Evolutionary conservation across 306 rosid species (phyloP).

Genomic region (Cucurbita maxima): DNA sequence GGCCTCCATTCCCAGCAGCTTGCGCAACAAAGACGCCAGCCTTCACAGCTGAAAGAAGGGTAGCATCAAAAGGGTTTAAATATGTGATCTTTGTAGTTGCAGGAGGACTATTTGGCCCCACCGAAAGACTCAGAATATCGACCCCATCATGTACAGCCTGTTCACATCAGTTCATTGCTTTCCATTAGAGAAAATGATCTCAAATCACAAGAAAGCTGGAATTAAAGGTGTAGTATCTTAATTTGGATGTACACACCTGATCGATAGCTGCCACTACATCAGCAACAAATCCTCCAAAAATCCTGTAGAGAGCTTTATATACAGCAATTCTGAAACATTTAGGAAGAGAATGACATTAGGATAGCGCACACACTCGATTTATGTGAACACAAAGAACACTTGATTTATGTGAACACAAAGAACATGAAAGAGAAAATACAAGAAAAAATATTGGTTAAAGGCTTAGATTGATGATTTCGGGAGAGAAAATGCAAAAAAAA

Average conservation of each 20-base stretch:
- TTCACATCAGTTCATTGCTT: conserved; percentile 6
- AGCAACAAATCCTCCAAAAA: conserved; percentile 90
- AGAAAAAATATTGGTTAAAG: too few relatives aligned
- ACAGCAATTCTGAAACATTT: conserved; percentile 69
- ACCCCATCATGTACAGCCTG: conserved; percentile 99
- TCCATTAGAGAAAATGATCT: neutral
- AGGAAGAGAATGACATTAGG: conserved; percentile 5
- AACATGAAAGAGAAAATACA: too few relatives aligned
- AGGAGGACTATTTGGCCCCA: conserved; percentile 95
- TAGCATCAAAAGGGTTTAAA: conserved; percentile 94
- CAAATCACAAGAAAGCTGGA: neutral
- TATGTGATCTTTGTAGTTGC: conserved; percentile 73
- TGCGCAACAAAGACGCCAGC: conserved; percentile 99
- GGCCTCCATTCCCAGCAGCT: conserved; percentile 99
- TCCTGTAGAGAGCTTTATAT: conserved; percentile 90
- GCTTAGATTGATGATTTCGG: too few relatives aligned
- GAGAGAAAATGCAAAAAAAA: too few relatives aligned
- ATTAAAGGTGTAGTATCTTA: neutral
- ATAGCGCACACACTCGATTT: too few relatives aligned
- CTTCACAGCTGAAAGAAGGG: conserved; percentile 98
- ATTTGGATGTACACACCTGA: conserved; percentile 45
- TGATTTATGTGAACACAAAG: too few relatives aligned
- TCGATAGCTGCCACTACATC: conserved; percentile 99
- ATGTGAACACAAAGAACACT: too few relatives aligned
- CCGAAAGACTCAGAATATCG: conserved; percentile 97